Conservation (phyloP, 768 basidiomycete species). For the Glaciozyma martinii region DNA sequence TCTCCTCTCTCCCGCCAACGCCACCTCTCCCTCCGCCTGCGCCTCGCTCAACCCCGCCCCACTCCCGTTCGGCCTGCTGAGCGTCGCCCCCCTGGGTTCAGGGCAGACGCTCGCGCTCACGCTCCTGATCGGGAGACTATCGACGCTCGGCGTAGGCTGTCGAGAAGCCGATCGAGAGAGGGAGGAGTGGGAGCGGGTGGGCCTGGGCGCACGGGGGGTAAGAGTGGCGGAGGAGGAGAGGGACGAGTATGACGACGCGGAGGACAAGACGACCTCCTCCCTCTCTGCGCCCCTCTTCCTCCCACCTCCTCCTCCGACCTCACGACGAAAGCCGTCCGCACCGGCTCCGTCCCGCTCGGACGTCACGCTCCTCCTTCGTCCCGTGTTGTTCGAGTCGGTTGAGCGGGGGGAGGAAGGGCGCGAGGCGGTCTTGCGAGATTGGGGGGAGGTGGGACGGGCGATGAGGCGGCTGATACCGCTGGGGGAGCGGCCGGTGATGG, state of each 20-base stretch:
- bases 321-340: background rate
- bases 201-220: too few species aligned
- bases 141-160: too few species aligned
- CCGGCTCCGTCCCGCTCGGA: background rate
- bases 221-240: too few species aligned
- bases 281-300: background rate
- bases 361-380: conserved; percentile 15
- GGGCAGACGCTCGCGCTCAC: background rate
- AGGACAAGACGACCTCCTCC: background rate
- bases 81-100: conserved; percentile 1
- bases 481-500: background rate
- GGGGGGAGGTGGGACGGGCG: background rate
- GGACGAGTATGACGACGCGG: too few species aligned
- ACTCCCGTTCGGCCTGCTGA: background rate
- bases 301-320: background rate
- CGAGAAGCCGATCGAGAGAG: too few species aligned
- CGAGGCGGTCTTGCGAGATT: background rate
- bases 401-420: background rate
- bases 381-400: background rate
- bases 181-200: too few species aligned
- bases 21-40: background rate
- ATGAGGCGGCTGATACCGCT: background rate
- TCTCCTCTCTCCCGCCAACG: background rate
- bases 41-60: background rate
- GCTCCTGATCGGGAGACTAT: too few species aligned